Evolutionary conservation across 441 rosid species (phyloP).

Genomic region (Pelargonium cotyledonis): DNA sequence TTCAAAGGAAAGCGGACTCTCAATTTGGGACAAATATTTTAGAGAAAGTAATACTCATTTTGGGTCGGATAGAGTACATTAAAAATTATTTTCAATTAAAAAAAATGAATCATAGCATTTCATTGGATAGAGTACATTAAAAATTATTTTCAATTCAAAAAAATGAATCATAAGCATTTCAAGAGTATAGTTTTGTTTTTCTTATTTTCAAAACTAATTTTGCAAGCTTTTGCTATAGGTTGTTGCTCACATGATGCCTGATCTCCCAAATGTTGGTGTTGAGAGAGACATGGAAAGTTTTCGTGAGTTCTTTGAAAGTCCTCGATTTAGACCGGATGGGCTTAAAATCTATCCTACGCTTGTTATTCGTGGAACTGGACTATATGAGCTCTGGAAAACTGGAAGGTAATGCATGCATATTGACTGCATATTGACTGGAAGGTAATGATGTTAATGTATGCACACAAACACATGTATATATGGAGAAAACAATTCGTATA

Average conservation of each 20-base stretch:
- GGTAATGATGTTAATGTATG: conserved; percentile 28
- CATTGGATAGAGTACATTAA: no score
- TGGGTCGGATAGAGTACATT: no score
- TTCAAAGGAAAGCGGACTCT: no score
- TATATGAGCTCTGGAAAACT: conserved; percentile 97
- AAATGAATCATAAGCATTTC: conserved; percentile 2
- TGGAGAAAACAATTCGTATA: neutral
- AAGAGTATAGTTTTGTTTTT: conserved; percentile 11
- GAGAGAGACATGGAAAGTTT: conserved; percentile 98
- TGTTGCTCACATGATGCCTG: conserved; percentile 99
- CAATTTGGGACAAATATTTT: no score
- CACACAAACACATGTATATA: neutral
- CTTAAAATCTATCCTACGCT: conserved; percentile 98
- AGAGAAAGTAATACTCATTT: no score
- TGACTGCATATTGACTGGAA: conserved; percentile 62
- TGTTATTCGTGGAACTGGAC: conserved; percentile 98
- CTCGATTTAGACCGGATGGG: conserved; percentile 93
- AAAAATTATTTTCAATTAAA: neutral
- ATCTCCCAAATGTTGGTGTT: conserved; percentile 97
- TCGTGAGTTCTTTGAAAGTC: conserved; percentile 91
- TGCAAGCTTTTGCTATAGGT: conserved; percentile 44
- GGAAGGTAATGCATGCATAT: conserved; percentile 51
- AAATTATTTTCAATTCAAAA: neutral
- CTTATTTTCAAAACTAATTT: conserved; percentile 12
- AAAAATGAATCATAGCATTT: conserved; percentile 5